Conservation (phyloP, 179 eudicot genomes). For the Beta lomatogona region DNA sequence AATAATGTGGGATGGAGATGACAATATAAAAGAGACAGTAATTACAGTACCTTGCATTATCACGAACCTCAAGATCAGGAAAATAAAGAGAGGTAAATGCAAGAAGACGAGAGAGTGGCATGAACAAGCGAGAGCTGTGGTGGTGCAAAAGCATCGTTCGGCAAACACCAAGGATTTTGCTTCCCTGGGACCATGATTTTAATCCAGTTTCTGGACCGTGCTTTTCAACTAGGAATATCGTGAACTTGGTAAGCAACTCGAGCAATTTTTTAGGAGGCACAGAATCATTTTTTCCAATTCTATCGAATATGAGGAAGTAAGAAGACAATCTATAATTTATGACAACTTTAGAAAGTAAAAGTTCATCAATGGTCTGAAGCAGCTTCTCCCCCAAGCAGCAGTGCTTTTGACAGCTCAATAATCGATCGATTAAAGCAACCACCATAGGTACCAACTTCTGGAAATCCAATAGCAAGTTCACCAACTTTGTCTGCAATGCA, state of each 20-base stretch:
- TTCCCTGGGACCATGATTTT: slow-evolving; percentile 84
- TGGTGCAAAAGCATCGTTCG: slow-evolving; percentile 89
- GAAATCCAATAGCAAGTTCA: slow-evolving; percentile 59
- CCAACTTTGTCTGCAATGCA: slow-evolving; percentile 62
- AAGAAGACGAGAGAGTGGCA: slow-evolving; percentile 82
- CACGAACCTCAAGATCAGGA: slow-evolving; percentile 97
- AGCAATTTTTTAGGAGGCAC: slow-evolving; percentile 74
- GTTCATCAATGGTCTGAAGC: slow-evolving; percentile 73
- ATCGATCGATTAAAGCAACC: slow-evolving; percentile 64
- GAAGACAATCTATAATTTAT: slow-evolving; percentile 57
- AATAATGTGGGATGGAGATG: background rate
- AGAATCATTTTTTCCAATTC: slow-evolving; percentile 67
- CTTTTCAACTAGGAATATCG: slow-evolving; percentile 60
- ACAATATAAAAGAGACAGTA: background rate
- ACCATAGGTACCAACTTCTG: slow-evolving; percentile 78
- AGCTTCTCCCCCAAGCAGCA: slow-evolving; percentile 77
- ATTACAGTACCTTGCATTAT: slow-evolving; percentile 75
- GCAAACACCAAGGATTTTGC: slow-evolving; percentile 76
- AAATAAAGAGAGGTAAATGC: slow-evolving; percentile 79
- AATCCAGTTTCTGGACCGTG: slow-evolving; percentile 84
- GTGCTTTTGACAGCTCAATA: slow-evolving; percentile 71
- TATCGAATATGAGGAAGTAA: slow-evolving; percentile 76
- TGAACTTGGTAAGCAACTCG: slow-evolving; percentile 63
- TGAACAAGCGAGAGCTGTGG: slow-evolving; percentile 78
- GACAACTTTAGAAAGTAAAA: slow-evolving; percentile 69